Conservation (phyloP, 345 rosid species). For the Adansonia digitata region DNA sequence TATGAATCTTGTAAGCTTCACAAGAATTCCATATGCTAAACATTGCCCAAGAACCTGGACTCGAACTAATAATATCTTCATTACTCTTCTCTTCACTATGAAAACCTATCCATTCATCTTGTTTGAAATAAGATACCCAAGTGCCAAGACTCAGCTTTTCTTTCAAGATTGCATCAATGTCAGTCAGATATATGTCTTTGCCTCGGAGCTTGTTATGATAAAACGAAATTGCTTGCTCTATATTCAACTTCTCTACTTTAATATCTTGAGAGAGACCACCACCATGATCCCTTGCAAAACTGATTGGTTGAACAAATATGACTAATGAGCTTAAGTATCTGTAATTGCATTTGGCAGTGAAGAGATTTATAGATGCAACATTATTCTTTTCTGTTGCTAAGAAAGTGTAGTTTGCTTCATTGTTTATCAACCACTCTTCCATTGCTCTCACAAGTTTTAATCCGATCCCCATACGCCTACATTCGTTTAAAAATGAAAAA, state of each 20-base stretch:
- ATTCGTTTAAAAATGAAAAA: not conserved
- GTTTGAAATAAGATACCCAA: conserved; percentile 49
- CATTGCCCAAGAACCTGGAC: conserved; percentile 39
- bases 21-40: conserved; percentile 60
- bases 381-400: conserved; percentile 47
- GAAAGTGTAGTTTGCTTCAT: conserved; percentile 41
- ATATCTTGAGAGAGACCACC: conserved; percentile 18
- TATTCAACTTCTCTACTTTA: conserved; percentile 35
- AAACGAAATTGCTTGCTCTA: conserved; percentile 40
- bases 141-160: conserved; percentile 50
- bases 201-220: conserved; percentile 34
- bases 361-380: conserved; percentile 48
- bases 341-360: conserved; percentile 35
- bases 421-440: conserved; percentile 47
- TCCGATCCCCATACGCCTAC: conserved; percentile 58
- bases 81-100: not conserved
- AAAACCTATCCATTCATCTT: conserved; percentile 29
- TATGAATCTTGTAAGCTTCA: conserved; percentile 33
- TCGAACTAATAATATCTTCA: conserved; percentile 14
- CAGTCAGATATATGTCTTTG: conserved; percentile 41
- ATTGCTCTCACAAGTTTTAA: conserved; percentile 40
- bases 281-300: not conserved
- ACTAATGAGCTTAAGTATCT: conserved; percentile 25
- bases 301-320: conserved; percentile 38
- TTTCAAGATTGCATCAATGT: conserved; percentile 37